Evolutionary conservation across 1,284 basidiomycete genomes (phyloP).

Genomic region (Irpex sp.): DNA sequence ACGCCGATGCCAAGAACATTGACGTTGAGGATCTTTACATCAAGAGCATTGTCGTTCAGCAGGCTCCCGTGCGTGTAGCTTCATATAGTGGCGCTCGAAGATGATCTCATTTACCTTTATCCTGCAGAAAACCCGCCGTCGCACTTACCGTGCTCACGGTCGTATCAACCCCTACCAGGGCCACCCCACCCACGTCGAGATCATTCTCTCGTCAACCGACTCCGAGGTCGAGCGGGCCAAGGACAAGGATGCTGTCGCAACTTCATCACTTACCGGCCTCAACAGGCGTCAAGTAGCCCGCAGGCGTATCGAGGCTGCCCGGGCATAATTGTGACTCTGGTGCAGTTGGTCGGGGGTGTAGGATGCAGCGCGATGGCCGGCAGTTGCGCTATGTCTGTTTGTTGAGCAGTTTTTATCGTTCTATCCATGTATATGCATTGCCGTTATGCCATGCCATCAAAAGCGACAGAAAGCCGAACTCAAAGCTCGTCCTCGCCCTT

Average conservation of each 20-base stretch:
- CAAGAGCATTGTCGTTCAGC: slow-evolving; percentile 98
- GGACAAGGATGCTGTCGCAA: slow-evolving; percentile 63
- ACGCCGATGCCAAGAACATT: slow-evolving; percentile 97
- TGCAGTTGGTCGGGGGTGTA: neutral
- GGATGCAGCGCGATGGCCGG: neutral
- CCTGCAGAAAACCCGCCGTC: slow-evolving; percentile 92
- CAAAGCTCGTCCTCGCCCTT: too few species aligned
- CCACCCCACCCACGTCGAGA: slow-evolving; percentile 93
- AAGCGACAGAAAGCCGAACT: slow-evolving; percentile 10
- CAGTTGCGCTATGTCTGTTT: slow-evolving; percentile 4
- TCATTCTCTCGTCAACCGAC: slow-evolving; percentile 79
- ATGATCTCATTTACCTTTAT: neutral
- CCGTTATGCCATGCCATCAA: slow-evolving; percentile 25
- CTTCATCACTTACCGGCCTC: slow-evolving; percentile 53
- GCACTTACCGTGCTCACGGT: slow-evolving; percentile 99
- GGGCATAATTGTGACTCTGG: slow-evolving; percentile 23
- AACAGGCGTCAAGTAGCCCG: slow-evolving; percentile 82
- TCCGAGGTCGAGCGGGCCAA: slow-evolving; percentile 88
- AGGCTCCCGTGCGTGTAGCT: slow-evolving; percentile 79
- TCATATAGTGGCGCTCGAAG: neutral
- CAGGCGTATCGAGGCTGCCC: slow-evolving; percentile 78
- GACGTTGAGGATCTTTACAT: slow-evolving; percentile 91
- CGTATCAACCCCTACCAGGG: slow-evolving; percentile 92
- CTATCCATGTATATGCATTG: slow-evolving; percentile 28
- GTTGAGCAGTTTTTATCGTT: slow-evolving; percentile 12